A percentile compares a stretch with the other conserved stretches of the same genome.
These are phyloP conservation scores for Zymoseptoria ardabiliae DNA, from an alignment of 2,329 filamentous ascomycete genomes.

Conservation along the genomic window DNA sequence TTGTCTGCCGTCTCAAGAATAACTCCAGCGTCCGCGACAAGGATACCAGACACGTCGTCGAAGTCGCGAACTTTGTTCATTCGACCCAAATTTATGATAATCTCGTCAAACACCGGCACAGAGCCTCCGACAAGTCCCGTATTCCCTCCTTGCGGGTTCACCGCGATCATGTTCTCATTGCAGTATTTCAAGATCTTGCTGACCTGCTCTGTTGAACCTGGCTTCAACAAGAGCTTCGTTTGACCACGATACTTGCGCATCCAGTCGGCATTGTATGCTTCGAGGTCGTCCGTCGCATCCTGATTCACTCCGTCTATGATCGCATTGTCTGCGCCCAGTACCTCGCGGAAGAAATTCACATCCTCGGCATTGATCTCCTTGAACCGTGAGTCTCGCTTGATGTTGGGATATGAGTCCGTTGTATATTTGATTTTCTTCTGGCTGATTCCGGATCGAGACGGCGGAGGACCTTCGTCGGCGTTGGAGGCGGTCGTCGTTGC, in stretches of 20 bases:
- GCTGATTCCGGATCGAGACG: constrained; percentile 19
- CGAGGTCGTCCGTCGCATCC: constrained; percentile 71
- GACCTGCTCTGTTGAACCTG: constrained; percentile 75
- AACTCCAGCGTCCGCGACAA: constrained; percentile 85
- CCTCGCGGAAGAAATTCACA: constrained; percentile 70
- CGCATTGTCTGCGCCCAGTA: constrained; percentile 73
- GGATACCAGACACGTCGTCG: constrained; percentile 82
- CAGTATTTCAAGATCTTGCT: constrained; percentile 90
- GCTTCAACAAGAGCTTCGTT: constrained; percentile 78
- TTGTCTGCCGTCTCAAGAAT: constrained; percentile 85
- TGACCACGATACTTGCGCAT: constrained; percentile 98
- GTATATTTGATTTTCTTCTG: constrained; percentile 62
- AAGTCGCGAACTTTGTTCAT: constrained; percentile 92
- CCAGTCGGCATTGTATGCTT: constrained; percentile 94
- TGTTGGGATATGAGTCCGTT: constrained; percentile 72
- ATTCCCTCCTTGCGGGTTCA: constrained; percentile 95
- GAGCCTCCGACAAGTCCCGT: constrained; percentile 92
- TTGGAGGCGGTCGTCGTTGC: constrained; percentile 26
- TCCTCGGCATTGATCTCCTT: constrained; percentile 66
- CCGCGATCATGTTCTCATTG: constrained; percentile 84
- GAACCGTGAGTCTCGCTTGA: constrained; percentile 75
- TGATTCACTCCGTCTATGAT: constrained; percentile 75
- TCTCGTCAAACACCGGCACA: constrained; percentile 96
- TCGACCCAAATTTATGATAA: constrained; percentile 80
- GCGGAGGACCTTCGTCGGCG: constrained; percentile 23